Conservation (phyloP, 768 basidiomycete species). For the Leccinum broughii region DNA sequence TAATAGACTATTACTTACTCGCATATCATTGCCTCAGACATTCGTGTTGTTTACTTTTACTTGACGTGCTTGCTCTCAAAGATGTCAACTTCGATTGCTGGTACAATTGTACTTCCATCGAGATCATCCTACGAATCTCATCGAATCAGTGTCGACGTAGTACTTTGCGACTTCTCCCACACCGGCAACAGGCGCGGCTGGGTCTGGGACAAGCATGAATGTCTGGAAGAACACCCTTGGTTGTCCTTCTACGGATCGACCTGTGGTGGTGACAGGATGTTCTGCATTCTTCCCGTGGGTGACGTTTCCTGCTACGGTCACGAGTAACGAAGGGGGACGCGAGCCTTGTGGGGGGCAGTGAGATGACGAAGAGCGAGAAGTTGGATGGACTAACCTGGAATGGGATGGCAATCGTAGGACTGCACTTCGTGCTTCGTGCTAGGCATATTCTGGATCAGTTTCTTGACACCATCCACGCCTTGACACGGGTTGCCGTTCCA, state of each 20-base stretch:
- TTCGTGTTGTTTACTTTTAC: neutral
- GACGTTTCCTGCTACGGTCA: constrained; percentile 81
- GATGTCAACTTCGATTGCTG: neutral
- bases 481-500: constrained; percentile 87
- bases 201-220: constrained; percentile 80
- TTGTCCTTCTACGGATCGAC: constrained; percentile 66
- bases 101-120: neutral
- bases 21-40: neutral
- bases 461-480: constrained; percentile 66
- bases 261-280: constrained; percentile 52
- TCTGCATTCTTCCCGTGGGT: constrained; percentile 63
- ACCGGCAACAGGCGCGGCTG: constrained; percentile 60
- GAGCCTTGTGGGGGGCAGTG: constrained; percentile 47
- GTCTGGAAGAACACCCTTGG: constrained; percentile 87
- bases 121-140: constrained; percentile 76
- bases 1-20: constrained; percentile 9
- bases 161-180: constrained; percentile 79
- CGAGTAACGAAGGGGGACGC: constrained; percentile 74
- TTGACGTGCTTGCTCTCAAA: neutral
- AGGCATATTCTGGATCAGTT: constrained; percentile 72
- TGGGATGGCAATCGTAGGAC: constrained; percentile 88
- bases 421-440: constrained; percentile 81
- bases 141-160: constrained; percentile 74
- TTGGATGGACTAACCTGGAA: constrained; percentile 57
- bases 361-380: constrained; percentile 8